Evolutionary conservation across 352 stramenopile species (phyloP), one percentile per base, ranked within the genome.

Genomic region (Phytophthora pisi): DNA sequence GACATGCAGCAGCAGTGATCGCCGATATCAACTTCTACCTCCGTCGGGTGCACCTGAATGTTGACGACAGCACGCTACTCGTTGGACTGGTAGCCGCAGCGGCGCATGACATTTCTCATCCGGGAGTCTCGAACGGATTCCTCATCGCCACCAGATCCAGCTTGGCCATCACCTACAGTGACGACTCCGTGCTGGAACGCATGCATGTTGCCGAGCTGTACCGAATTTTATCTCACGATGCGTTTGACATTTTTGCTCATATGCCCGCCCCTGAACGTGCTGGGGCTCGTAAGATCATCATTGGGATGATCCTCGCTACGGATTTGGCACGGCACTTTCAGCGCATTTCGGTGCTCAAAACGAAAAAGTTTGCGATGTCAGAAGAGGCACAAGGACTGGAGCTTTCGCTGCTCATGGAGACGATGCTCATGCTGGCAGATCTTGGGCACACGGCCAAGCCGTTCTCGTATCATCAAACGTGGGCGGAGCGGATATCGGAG

Each of bases 81-180:
- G 78, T 91, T 40, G 80, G 84, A 2, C 81, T 97, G 4, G 62
- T 98, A 3, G 81, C 97, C 2, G 88, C 92, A 2, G 76, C 96
- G 0, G 86, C 86, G n/a, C 95, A 98, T 67, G 95, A 98, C 75
- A 86, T 98, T 15, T 94, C 86, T 36, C 95, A 98, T 61, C 88
- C 90, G 0, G 95, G 95, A 28, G 89, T 95, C 15, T 97, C 89
- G 13, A 98, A 98, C 70, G 77, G 77, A 46, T 98, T 97, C 59
- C 84, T 98, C 42, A 86, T 97, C 53, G 84, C 90, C 30, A 96
- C 91, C n/a, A 79, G 73, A 43, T 92, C 86, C 42, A 90, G 95
- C 28, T 72, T 97, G n/a, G 93, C 93, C 42, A 84, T 98, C 66
- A 89, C 79, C 0, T 98, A 98, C 77, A 98, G 96, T 57, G 95